Percentiles rank a stretch among this genome's conserved stretches.
Conservation (phyloP, 2,329 filamentous ascomycete species). For the Phialophora verrucosa region DNA sequence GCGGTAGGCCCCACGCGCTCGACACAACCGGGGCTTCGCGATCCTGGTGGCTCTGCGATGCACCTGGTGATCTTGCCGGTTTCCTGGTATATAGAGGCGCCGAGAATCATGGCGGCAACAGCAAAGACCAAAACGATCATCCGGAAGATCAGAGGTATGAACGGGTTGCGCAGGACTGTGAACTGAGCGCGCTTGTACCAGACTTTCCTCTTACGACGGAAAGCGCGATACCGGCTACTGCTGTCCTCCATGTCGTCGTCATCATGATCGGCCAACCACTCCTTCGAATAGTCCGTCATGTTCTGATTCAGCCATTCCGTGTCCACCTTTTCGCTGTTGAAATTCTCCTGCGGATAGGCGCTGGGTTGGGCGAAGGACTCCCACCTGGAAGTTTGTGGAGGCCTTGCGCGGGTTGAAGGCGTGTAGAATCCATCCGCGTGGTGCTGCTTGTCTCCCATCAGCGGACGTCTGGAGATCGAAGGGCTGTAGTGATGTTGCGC, state of each 20-base stretch:
- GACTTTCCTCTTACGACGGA: conserved; percentile 58
- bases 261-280: conserved; percentile 59
- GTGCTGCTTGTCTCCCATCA: conserved; percentile 25
- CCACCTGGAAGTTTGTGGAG: conserved; percentile 54
- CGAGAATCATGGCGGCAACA: conserved; percentile 77
- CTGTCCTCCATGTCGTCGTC: conserved; percentile 58
- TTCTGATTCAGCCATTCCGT: conserved; percentile 55
- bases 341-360: conserved; percentile 49
- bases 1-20: conserved; percentile 26
- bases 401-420: conserved; percentile 25
- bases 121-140: conserved; percentile 83
- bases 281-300: conserved; percentile 52
- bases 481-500: conserved; percentile 55
- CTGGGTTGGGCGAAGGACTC: conserved; percentile 51
- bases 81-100: conserved; percentile 72
- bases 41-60: conserved; percentile 36
- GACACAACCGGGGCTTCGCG: conserved; percentile 21
- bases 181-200: conserved; percentile 68
- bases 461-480: conserved; percentile 41
- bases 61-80: conserved; percentile 49
- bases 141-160: conserved; percentile 84
- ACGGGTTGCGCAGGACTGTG: conserved; percentile 76
- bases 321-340: conserved; percentile 50
- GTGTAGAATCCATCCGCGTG: conserved; percentile 26
- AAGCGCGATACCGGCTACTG: conserved; percentile 54